Evolutionary conservation across 179 eudicot species (phyloP), one percentile per base, ranked within the genome.

Genomic region (Drosera spatulata): DNA sequence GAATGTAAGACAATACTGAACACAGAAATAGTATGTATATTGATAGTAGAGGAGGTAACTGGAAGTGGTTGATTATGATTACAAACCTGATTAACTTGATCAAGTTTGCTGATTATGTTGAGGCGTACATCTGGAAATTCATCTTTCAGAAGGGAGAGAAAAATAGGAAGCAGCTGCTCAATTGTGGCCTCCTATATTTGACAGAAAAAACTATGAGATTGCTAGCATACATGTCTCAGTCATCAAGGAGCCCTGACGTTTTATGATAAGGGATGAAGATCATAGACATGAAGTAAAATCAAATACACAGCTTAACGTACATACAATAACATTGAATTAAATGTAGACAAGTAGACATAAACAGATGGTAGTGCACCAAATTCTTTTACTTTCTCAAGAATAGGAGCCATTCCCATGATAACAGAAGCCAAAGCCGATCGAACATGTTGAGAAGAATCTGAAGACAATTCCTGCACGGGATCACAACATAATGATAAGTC

Each of bases 361-460:
- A 22, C 33, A 22, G 33, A 22, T 22, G 33, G 33, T 22, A 22
- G 33, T 22, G 33, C 33, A 22, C 33, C 54, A 5, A 50, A 13
- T 52, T 8, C 5, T 4, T 53, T 70, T 70, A 91, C 98, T 96
- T 88, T 91, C 65, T 95, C 98, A 40, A 91, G 68, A 10, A 88
- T 85, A 33, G 98, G 96, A 64, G 98, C 98, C 98, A 91, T 91
- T 69, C 98, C 98, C 98, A 91, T 91, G 61, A 91, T 86, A 58
- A 91, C 98, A 41, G 98, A 91, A 66, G 98, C 98, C 75, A 91
- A 70, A 71, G 98, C 95, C 55, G 98, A 88, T 41, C 98, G 89
- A 52, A 91, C 98, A 78, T 88, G 98, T 75, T 91, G 98, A 59
- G 98, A 91, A 61, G 98, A 91, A 74, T 91, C 98, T 33, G 96